Evolutionary conservation across 2,329 filamentous ascomycete genomes (phyloP).

Genomic region (Fusarium protoensiforme): DNA sequence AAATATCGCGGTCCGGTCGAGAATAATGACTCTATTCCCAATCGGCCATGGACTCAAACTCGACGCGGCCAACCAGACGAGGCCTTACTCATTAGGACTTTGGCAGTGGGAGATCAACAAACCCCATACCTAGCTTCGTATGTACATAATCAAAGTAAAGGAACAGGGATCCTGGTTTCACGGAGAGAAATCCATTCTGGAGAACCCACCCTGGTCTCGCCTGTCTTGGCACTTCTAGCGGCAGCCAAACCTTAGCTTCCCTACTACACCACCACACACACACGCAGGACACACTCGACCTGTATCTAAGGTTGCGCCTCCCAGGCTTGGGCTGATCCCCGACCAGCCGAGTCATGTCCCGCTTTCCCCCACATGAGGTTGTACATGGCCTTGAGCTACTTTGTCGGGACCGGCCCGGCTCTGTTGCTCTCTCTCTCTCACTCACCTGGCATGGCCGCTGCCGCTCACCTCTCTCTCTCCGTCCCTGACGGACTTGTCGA

Average conservation of each 20-base stretch:
- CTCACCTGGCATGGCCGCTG: slow-evolving; percentile 1
- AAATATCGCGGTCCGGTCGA: neutral
- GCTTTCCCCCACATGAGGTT: slow-evolving; percentile 36
- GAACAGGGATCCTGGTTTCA: neutral
- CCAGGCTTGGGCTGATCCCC: neutral
- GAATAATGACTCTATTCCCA: neutral
- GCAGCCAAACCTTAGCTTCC: neutral
- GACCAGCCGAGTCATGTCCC: slow-evolving; percentile 39
- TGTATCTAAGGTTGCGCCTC: neutral
- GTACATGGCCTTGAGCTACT: slow-evolving; percentile 17
- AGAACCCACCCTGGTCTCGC: slow-evolving; percentile 8
- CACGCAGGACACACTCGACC: neutral
- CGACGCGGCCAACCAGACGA: neutral
- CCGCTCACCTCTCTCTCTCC: neutral
- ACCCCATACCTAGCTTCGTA: neutral
- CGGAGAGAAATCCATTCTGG: neutral
- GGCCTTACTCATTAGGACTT: too few relatives aligned
- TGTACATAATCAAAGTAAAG: neutral
- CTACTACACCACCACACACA: neutral
- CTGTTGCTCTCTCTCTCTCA: neutral
- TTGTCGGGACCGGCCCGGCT: slow-evolving; percentile 29
- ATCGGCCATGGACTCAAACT: slow-evolving; percentile 1
- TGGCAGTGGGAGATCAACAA: neutral
- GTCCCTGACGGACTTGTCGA: neutral
- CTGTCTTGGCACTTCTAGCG: slow-evolving; percentile 30